Evolutionary conservation across 2,329 filamentous ascomycete genomes (phyloP).

Genomic region (Fusarium haematococcum): DNA sequence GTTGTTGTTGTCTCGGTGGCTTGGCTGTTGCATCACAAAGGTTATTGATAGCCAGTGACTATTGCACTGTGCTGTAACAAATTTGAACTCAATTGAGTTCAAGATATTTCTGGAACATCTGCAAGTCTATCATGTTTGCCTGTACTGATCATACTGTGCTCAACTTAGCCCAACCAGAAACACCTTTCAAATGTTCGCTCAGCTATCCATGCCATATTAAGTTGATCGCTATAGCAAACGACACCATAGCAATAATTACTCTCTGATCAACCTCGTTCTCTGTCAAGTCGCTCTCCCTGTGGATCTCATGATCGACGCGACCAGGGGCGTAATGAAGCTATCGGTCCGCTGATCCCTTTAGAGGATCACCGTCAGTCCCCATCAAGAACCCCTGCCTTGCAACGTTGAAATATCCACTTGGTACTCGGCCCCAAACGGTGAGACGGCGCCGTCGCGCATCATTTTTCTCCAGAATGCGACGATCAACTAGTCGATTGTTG

Average conservation of each 20-base stretch:
- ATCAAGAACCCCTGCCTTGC: background rate
- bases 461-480: background rate
- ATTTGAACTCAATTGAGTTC: background rate
- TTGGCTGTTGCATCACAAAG: background rate
- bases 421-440: background rate
- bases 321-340: background rate
- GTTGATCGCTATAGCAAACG: background rate
- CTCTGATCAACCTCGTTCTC: background rate
- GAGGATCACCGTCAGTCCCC: slow-evolving; percentile 21
- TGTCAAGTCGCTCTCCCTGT: background rate
- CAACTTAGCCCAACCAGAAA: background rate
- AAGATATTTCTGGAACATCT: background rate
- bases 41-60: background rate
- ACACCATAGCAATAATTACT: background rate
- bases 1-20: background rate
- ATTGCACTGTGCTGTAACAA: background rate
- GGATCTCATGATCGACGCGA: background rate
- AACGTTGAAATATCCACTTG: background rate
- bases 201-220: background rate
- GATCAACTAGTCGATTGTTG: background rate
- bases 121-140: background rate
- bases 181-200: background rate
- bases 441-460: background rate
- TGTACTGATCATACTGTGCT: background rate
- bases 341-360: slow-evolving; percentile 12